Conservation (phyloP, 108 stramenopile species). For the Pseudonitzschia delicatissima region DNA sequence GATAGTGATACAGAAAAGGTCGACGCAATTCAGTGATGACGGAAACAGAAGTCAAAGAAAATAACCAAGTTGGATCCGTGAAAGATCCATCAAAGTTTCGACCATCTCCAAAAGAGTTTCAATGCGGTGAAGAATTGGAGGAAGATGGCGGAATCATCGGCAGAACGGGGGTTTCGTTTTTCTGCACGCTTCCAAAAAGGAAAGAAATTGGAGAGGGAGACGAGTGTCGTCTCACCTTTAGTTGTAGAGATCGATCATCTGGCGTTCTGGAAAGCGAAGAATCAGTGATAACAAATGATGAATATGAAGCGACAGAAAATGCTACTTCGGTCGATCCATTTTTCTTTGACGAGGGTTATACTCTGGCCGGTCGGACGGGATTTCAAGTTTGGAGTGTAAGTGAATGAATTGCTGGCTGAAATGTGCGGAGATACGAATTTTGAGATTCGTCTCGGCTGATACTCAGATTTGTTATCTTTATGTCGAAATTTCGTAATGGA, state of each 20-base stretch:
- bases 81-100: conserved; percentile 14
- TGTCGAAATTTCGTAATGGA: neutral
- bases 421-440: too few relatives aligned
- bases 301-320: conserved; percentile 29
- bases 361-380: conserved; percentile 59
- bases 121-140: conserved; percentile 27
- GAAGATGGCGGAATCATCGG: conserved; percentile 8
- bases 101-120: conserved; percentile 20
- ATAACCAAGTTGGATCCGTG: neutral
- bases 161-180: conserved; percentile 12
- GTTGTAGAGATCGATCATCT: conserved; percentile 46
- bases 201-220: neutral
- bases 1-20: too few relatives aligned
- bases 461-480: neutral
- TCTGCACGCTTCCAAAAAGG: conserved; percentile 14
- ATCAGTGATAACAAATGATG: conserved; percentile 15
- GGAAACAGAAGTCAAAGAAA: neutral
- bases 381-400: conserved; percentile 59
- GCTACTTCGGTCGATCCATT: conserved; percentile 47
- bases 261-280: conserved; percentile 50
- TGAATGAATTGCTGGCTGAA: neutral
- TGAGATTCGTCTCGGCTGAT: too few relatives aligned
- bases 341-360: conserved; percentile 69
- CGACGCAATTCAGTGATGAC: too few relatives aligned
- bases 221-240: conserved; percentile 28